phyloP scores from a whole-genome alignment of 306 rosid genomes.

The Vigna hirtella region DNA sequence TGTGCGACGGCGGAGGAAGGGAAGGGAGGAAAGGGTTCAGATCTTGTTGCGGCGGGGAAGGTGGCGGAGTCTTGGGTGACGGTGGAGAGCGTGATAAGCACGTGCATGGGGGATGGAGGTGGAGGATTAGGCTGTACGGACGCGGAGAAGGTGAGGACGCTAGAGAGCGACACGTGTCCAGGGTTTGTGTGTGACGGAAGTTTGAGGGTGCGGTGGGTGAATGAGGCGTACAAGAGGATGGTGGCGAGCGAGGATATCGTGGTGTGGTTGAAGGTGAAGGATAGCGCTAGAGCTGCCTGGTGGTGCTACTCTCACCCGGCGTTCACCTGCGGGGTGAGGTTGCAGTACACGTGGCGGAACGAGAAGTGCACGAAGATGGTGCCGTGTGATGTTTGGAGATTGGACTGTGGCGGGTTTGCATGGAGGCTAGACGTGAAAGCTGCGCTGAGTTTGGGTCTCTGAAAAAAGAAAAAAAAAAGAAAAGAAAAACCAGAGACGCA shows the following conservation, averaged over 20 bases:
- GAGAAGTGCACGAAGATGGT: slow-evolving; percentile 67
- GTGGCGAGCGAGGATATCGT: slow-evolving; percentile 51
- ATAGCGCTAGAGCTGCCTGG: slow-evolving; percentile 29
- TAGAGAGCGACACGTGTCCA: slow-evolving; percentile 89
- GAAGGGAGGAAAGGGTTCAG: not conserved
- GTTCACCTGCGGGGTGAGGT: slow-evolving; percentile 66
- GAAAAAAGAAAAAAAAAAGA: slow-evolving; percentile 7
- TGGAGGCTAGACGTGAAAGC: slow-evolving; percentile 81
- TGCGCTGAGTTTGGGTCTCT: slow-evolving; percentile 76
- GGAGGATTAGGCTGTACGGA: slow-evolving; percentile 67
- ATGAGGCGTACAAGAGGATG: slow-evolving; percentile 72
- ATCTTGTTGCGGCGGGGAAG: slow-evolving; percentile 1
- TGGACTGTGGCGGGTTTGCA: slow-evolving; percentile 69
- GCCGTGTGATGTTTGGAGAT: slow-evolving; percentile 81
- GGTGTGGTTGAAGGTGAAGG: slow-evolving; percentile 56
- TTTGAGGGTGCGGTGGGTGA: slow-evolving; percentile 76
- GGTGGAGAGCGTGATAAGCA: slow-evolving; percentile 86
- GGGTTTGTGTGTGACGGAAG: slow-evolving; percentile 74
- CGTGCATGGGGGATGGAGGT: slow-evolving; percentile 63
- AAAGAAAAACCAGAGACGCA: not conserved
- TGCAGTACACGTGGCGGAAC: slow-evolving; percentile 61
- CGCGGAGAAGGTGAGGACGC: slow-evolving; percentile 61
- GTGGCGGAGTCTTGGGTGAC: slow-evolving; percentile 69
- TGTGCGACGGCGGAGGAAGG: not conserved
- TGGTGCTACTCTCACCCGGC: slow-evolving; percentile 39